A percentile compares a stretch with the other conserved stretches of the same genome.
Conservation (phyloP, 2,329 filamentous ascomycete species). For the Colletotrichum gloeosporioides region DNA sequence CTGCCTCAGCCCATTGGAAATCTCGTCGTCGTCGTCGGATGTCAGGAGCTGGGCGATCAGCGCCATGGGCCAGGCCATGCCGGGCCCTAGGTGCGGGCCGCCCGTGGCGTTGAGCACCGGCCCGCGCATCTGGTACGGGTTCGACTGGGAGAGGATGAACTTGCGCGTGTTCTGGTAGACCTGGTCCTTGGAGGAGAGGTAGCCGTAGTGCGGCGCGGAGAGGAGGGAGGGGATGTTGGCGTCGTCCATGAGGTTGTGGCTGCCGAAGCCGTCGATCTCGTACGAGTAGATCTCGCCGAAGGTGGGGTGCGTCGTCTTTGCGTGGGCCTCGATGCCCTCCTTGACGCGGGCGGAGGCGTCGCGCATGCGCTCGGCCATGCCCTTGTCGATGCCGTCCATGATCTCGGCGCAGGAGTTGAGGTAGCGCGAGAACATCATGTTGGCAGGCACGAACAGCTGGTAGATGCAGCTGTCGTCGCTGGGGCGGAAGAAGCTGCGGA, state of each 20-base stretch:
- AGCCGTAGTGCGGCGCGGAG: constrained; percentile 65
- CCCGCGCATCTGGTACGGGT: constrained; percentile 73
- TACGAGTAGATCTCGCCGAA: constrained; percentile 72
- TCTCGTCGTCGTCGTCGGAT: constrained; percentile 76
- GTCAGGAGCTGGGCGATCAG: constrained; percentile 82
- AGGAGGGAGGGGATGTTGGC: constrained; percentile 68
- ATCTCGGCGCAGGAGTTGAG: constrained; percentile 55
- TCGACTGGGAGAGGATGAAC: constrained; percentile 74
- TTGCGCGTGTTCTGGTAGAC: constrained; percentile 77
- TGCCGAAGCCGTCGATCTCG: constrained; percentile 74
- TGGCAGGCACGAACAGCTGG: constrained; percentile 88
- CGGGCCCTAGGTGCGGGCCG: constrained; percentile 61
- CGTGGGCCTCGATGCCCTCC: constrained; percentile 72
- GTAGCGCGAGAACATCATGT: constrained; percentile 80
- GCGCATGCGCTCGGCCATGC: constrained; percentile 64
- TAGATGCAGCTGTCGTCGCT: constrained; percentile 88
- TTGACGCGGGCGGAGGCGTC: constrained; percentile 61
- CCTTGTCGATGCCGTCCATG: constrained; percentile 49
- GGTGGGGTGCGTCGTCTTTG: constrained; percentile 64
- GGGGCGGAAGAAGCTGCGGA: constrained; percentile 88
- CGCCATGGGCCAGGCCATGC: constrained; percentile 88
- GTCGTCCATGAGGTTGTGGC: constrained; percentile 65
- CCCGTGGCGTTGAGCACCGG: constrained; percentile 57
- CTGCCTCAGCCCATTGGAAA: constrained; percentile 65
- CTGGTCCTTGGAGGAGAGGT: constrained; percentile 59